Percentiles rank a stretch among this genome's conserved stretches.
Conservation (phyloP, 768 basidiomycete species). For the Pholiota microspora region DNA sequence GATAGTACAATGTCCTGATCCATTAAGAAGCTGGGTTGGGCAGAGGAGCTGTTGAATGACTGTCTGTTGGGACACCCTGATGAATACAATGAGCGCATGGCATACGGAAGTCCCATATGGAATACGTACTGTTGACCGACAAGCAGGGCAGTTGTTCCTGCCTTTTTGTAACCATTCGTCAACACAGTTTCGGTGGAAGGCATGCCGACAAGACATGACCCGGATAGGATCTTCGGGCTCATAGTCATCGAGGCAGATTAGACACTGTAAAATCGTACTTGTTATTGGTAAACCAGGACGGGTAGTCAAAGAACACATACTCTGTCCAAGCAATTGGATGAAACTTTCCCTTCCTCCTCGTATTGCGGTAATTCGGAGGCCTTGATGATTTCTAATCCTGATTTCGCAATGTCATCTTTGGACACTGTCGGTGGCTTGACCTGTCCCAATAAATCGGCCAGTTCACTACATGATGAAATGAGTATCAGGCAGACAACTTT, state of each 20-base stretch:
- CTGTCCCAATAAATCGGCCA: conserved; percentile 81
- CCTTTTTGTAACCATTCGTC: conserved; percentile 87
- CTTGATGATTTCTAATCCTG: conserved; percentile 76
- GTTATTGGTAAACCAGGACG: not conserved
- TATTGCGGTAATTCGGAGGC: conserved; percentile 49
- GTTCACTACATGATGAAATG: conserved; percentile 50
- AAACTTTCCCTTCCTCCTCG: conserved; percentile 60
- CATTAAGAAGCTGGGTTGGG: conserved; percentile 11
- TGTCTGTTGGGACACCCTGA: conserved; percentile 33
- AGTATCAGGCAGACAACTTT: not conserved
- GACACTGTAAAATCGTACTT: conserved; percentile 47
- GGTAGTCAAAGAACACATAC: conserved; percentile 41
- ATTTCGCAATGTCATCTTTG: conserved; percentile 82
- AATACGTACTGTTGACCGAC: conserved; percentile 63
- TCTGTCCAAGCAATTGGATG: conserved; percentile 77
- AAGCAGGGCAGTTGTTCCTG: conserved; percentile 90
- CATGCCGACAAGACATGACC: conserved; percentile 79
- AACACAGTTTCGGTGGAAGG: conserved; percentile 87
- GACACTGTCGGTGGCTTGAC: conserved; percentile 80
- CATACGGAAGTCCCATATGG: not conserved
- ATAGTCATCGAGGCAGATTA: conserved; percentile 90
- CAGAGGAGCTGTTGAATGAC: conserved; percentile 7
- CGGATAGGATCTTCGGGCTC: conserved; percentile 74
- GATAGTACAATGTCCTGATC: conserved; percentile 1
- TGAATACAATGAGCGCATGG: not conserved